Evolutionary conservation across 257 asterid genomes (phyloP).

Genomic region (Scutellaria galericulata): DNA sequence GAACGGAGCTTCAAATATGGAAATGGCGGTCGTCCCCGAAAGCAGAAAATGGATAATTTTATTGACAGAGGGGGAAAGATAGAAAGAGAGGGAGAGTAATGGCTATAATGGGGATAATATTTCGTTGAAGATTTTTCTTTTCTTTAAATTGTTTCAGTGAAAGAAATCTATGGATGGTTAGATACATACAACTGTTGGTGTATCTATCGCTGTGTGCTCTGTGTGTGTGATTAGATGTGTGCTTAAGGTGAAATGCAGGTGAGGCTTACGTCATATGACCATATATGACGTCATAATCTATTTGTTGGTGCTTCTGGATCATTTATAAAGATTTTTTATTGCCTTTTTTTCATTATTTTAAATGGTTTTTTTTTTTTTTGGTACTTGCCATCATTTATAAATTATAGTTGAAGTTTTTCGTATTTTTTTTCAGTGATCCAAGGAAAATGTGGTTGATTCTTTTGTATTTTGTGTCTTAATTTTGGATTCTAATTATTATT

Average conservation of each 20-base stretch:
- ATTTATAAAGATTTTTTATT: too few relatives aligned
- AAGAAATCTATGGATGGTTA: constrained; percentile 37
- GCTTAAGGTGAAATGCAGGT: constrained; percentile 44
- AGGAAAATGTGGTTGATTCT: too few relatives aligned
- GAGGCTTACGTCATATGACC: constrained; percentile 33
- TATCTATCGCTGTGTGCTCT: constrained; percentile 36
- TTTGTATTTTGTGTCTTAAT: too few relatives aligned
- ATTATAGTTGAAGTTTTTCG: too few relatives aligned
- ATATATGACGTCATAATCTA: constrained; percentile 30
- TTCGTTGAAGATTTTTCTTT: background rate
- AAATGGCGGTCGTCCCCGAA: constrained; percentile 50
- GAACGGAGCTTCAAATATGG: constrained; percentile 43
- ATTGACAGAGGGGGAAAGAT: background rate
- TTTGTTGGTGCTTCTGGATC: too few relatives aligned
- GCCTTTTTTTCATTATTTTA: too few relatives aligned
- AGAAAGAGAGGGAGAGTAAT: constrained; percentile 14
- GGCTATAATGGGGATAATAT: constrained; percentile 31
- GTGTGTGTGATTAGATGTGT: constrained; percentile 34
- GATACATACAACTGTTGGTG: constrained; percentile 32
- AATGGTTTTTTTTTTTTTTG: too few relatives aligned
- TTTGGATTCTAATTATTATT: too few relatives aligned
- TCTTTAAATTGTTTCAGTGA: constrained; percentile 20
- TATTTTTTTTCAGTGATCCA: too few relatives aligned
- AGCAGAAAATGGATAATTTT: constrained; percentile 33
- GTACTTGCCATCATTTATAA: too few relatives aligned